These are phyloP conservation scores for Pseudotulostoma volvatum DNA, from an alignment of 495 filamentous ascomycete genomes.

Conservation along the genomic window DNA sequence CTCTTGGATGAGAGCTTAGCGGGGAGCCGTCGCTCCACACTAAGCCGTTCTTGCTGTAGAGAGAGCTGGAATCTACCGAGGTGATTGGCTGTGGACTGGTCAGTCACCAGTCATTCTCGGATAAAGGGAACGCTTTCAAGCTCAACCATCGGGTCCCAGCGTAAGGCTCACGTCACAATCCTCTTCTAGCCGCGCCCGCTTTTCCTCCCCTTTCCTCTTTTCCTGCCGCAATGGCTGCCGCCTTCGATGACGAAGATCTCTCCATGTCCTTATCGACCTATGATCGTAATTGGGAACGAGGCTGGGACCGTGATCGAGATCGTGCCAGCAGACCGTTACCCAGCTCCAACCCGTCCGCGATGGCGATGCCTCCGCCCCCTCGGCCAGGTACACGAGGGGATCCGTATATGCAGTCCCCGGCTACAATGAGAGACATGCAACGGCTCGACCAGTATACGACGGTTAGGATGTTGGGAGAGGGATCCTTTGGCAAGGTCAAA, in stretches of 20 bases:
- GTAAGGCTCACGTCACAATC: too few relatives aligned
- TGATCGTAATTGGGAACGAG: slow-evolving; percentile 33
- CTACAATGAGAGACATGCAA: slow-evolving; percentile 43
- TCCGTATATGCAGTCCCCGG: slow-evolving; percentile 21
- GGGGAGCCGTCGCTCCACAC: too few relatives aligned
- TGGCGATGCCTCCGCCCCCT: slow-evolving; percentile 33
- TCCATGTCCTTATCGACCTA: slow-evolving; percentile 67
- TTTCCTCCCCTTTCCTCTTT: too few relatives aligned
- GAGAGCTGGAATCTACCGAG: too few relatives aligned
- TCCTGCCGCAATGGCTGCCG: slow-evolving; percentile 42
- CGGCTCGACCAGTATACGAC: slow-evolving; percentile 83
- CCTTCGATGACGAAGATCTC: slow-evolving; percentile 75
- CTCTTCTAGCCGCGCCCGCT: too few relatives aligned
- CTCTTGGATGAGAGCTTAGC: too few relatives aligned
- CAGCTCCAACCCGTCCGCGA: slow-evolving; percentile 21
- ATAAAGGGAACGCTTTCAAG: too few relatives aligned
- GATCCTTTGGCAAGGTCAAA: slow-evolving; percentile 97
- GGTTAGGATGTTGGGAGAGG: slow-evolving; percentile 81
- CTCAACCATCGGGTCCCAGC: too few relatives aligned
- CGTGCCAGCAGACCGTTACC: slow-evolving; percentile 5
- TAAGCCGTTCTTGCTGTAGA: too few relatives aligned
- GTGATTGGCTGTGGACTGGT: too few relatives aligned
- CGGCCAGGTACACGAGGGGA: slow-evolving; percentile 22
- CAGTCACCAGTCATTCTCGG: too few relatives aligned
- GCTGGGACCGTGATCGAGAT: slow-evolving; percentile 20